Evolutionary conservation across 345 rosid genomes (phyloP).

Genomic region (Durio zibethinus): DNA sequence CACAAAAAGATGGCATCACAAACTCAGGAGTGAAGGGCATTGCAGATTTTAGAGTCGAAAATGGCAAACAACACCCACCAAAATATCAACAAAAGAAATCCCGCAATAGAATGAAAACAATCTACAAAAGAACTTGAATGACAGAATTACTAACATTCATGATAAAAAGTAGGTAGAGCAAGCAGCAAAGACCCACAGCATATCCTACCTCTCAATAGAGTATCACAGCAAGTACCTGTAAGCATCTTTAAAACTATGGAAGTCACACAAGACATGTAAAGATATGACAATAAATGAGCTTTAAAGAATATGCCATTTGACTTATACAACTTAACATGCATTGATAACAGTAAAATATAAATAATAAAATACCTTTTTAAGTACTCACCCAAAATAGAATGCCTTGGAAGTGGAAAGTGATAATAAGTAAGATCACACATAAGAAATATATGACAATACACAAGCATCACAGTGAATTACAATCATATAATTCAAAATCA

Average conservation of each 20-base stretch:
- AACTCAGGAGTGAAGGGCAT: not conserved
- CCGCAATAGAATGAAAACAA: constrained; percentile 19
- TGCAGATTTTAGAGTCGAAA: not conserved
- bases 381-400: constrained; percentile 12
- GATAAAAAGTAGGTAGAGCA: constrained; percentile 42
- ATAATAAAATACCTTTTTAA: constrained; percentile 19
- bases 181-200: constrained; percentile 53
- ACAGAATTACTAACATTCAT: constrained; percentile 44
- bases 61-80: not conserved
- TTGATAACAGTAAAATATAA: constrained; percentile 17
- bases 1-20: not conserved
- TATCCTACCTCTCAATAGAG: constrained; percentile 49
- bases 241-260: constrained; percentile 42
- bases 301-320: constrained; percentile 4
- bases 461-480: constrained; percentile 15
- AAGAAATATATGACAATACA: not conserved
- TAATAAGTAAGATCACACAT: constrained; percentile 7
- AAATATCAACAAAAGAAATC: constrained; percentile 7
- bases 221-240: constrained; percentile 48
- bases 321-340: constrained; percentile 10
- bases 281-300: not conserved
- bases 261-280: not conserved
- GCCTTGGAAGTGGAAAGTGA: constrained; percentile 11
- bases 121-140: constrained; percentile 29
- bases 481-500: constrained; percentile 11